Evolutionary conservation across 345 rosid genomes (phyloP).

Genomic region (Atalantia buxifolia): DNA sequence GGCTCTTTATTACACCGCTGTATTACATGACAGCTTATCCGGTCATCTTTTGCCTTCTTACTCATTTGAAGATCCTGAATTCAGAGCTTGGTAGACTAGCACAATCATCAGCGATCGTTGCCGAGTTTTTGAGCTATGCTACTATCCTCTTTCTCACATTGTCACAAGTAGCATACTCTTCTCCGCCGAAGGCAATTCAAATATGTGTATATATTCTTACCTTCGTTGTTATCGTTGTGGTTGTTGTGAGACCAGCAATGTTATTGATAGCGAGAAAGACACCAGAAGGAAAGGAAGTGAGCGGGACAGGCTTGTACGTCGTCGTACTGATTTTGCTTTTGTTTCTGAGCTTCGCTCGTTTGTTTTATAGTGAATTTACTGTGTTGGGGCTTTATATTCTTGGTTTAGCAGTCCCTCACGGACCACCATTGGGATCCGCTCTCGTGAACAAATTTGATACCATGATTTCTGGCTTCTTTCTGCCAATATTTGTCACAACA

Average conservation of each 20-base stretch:
- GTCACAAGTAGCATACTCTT: neutral
- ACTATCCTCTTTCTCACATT: rapidly evolving
- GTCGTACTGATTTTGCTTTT: neutral
- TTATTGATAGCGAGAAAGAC: neutral
- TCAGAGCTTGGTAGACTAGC: constrained; percentile 27
- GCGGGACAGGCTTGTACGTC: neutral
- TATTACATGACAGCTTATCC: constrained; percentile 16
- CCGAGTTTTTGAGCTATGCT: neutral
- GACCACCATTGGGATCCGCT: constrained; percentile 29
- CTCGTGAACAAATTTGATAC: constrained; percentile 22
- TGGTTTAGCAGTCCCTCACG: constrained; percentile 19
- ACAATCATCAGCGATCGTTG: constrained; percentile 3
- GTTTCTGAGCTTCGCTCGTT: neutral
- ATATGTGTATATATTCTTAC: too few relatives aligned
- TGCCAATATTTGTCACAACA: constrained; percentile 19
- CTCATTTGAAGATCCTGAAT: constrained; percentile 17
- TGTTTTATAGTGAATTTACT: neutral
- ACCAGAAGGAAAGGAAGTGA: neutral
- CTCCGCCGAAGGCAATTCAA: rapidly evolving
- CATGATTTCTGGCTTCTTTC: constrained; percentile 3
- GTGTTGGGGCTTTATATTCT: constrained; percentile 9
- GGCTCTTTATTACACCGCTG: neutral
- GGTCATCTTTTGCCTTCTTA: constrained; percentile 12
- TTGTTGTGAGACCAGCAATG: neutral
- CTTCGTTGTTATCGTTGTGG: neutral